Evolutionary conservation across 2,329 filamentous ascomycete species (phyloP), one percentile per base, ranked within the genome.

Genomic region (Dothideomycetes sp.): DNA sequence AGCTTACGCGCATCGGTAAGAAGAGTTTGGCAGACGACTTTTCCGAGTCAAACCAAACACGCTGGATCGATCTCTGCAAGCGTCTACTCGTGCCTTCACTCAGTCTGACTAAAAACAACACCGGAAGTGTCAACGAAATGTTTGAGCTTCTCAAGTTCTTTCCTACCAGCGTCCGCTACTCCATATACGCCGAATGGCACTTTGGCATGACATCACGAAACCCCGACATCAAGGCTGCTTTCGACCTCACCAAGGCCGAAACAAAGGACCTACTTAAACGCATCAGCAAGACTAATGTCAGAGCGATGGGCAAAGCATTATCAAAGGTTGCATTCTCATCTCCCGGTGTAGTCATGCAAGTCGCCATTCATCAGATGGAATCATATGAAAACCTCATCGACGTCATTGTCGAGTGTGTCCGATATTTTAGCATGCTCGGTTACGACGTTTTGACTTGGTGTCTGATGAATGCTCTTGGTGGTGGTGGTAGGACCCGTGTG

Each of bases 381-480:
- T 81, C 83, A 0, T 98, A 98, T 59, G 84, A 83, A 57, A 98
- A 96, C 56, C 73, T 98, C 46, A 94, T 94, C 43, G 85, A 94
- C 47, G 85, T 86, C 4, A 85, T 98, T 46, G 88, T 96, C 11
- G 87, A 95, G 57, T 95, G 88, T 55, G 87, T 85, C 27, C 82
- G 85, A 53, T 95, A 95, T 58, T 95, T 96, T 52, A 94, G 89
- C 1, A 80, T 84, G 41, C 67, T 98, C 25, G 89, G 85, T 0
- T 94, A 94, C 57, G 91, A 98, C 60, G 84, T 94, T 22, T 70
- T 98, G 31, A 84, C 86, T 3, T 98, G 89, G 87, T 85, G 86
- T 15, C 69, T 98, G 31, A 77, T 98, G 62, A 93, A 79, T 54
- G 71, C 74, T 8, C 68, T 82, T 45, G 70, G 73, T 20, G 72